A percentile compares a stretch with the other conserved stretches of the same genome.
phyloP scores from a whole-genome alignment of 2,329 filamentous ascomycete species.

The Ceratocystis cubensis region DNA sequence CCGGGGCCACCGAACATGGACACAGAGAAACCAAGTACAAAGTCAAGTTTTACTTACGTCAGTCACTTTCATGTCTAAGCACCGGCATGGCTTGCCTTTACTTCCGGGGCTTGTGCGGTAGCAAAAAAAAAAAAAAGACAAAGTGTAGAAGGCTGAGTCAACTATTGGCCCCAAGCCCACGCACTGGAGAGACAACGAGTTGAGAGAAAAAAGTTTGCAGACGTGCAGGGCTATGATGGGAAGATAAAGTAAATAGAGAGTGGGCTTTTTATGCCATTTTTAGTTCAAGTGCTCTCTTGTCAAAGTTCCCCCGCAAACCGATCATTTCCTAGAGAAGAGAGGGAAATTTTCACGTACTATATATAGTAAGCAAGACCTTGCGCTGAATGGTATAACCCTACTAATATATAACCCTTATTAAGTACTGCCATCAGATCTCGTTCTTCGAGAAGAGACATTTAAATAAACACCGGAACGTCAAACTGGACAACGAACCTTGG shows the following conservation, averaged over 20 bases:
- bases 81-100: not conserved
- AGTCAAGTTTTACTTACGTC: not conserved
- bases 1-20: conserved; percentile 7
- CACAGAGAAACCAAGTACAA: conserved; percentile 4
- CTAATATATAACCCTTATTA: not conserved
- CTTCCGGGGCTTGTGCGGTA: not conserved
- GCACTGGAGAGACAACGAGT: conserved; percentile 5
- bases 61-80: not conserved
- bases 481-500: not conserved
- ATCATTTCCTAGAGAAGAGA: not conserved
- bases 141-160: conserved; percentile 1
- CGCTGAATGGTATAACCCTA: not conserved
- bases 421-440: not conserved
- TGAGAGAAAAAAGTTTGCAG: conserved; percentile 2
- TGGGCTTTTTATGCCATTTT: not conserved
- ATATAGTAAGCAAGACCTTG: not conserved
- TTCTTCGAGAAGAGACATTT: not conserved
- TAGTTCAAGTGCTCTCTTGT: not conserved
- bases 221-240: not conserved
- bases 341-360: not conserved
- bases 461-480: not conserved
- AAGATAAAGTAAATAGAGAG: not conserved
- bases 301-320: not conserved
- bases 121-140: conserved; percentile 5
- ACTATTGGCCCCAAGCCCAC: not conserved